A percentile compares a stretch with the other conserved stretches of the same genome.
phyloP scores from a whole-genome alignment of 139 green algal genomes.

The Nannochloris sp. region DNA sequence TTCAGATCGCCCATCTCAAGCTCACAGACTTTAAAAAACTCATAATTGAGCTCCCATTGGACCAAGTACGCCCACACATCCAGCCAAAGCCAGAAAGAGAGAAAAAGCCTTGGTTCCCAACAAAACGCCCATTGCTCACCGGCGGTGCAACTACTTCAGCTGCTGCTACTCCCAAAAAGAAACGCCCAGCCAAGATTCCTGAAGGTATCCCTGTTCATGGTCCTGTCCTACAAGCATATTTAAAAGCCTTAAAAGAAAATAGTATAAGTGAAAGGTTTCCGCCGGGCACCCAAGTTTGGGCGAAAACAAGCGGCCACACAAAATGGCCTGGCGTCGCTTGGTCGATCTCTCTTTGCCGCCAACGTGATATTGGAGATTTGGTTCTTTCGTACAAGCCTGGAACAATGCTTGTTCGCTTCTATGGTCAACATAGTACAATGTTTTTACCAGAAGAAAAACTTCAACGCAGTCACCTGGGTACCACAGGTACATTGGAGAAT shows the following conservation, averaged over 20 bases:
- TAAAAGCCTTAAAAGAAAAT: not conserved
- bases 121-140: too few relatives aligned
- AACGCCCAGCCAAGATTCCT: too few relatives aligned
- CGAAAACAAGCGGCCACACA: constrained; percentile 22
- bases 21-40: not conserved
- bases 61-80: not conserved
- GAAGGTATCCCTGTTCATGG: not conserved
- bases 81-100: too few relatives aligned
- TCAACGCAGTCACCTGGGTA: too few relatives aligned
- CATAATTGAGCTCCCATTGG: not conserved
- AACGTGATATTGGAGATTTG: constrained; percentile 34
- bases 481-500: too few relatives aligned
- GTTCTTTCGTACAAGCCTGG: constrained; percentile 28
- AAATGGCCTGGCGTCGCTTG: constrained; percentile 49
- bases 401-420: constrained; percentile 38
- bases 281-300: constrained; percentile 15
- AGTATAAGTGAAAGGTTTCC: not conserved
- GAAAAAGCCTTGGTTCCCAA: too few relatives aligned
- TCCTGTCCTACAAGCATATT: not conserved
- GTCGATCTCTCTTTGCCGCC: constrained; percentile 33
- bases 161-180: too few relatives aligned
- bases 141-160: too few relatives aligned
- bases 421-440: constrained; percentile 53
- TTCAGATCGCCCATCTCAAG: too few relatives aligned
- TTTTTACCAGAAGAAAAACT: too few relatives aligned